Evolutionary conservation across 2,329 filamentous ascomycete species (phyloP).

Genomic region (Monilinia fructigena): DNA sequence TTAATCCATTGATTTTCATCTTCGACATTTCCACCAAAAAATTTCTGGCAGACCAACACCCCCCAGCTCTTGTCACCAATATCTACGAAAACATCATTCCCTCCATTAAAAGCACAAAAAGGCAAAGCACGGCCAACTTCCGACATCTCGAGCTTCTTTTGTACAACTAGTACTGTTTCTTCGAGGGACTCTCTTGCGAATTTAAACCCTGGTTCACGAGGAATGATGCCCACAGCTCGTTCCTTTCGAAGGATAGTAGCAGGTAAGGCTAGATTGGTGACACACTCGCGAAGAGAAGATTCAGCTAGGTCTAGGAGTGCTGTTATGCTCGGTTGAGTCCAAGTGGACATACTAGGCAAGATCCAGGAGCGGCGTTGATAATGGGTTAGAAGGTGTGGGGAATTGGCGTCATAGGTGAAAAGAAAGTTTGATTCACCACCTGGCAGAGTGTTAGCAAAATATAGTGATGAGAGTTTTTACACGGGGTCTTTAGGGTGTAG

Average conservation of each 20-base stretch:
- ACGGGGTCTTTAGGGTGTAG: not conserved
- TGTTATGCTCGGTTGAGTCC: slow-evolving; percentile 74
- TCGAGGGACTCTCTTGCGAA: slow-evolving; percentile 88
- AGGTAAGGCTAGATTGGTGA: slow-evolving; percentile 74
- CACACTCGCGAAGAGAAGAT: slow-evolving; percentile 75
- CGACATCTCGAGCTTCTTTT: slow-evolving; percentile 85
- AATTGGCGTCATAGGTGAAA: slow-evolving; percentile 70
- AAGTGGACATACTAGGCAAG: slow-evolving; percentile 72
- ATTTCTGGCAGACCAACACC: slow-evolving; percentile 86
- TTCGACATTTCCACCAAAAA: slow-evolving; percentile 61
- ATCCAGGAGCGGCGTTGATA: slow-evolving; percentile 69
- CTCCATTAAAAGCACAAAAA: slow-evolving; percentile 97
- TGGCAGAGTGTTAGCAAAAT: slow-evolving; percentile 25
- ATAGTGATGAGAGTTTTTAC: not conserved
- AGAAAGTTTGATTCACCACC: slow-evolving; percentile 93
- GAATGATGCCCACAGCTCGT: slow-evolving; percentile 76
- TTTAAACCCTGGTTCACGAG: slow-evolving; percentile 58
- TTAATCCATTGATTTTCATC: slow-evolving; percentile 48
- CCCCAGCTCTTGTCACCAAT: slow-evolving; percentile 98
- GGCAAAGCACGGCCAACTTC: slow-evolving; percentile 67
- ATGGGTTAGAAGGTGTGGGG: slow-evolving; percentile 65
- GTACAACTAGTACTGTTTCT: slow-evolving; percentile 91
- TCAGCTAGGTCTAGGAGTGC: slow-evolving; percentile 88
- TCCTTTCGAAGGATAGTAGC: slow-evolving; percentile 84
- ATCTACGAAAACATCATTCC: slow-evolving; percentile 96